A percentile compares a stretch with the other conserved stretches of the same genome.
These are phyloP conservation scores for Craspedostauros australis DNA, from an alignment of 108 stramenopile species.

Conservation along the genomic window DNA sequence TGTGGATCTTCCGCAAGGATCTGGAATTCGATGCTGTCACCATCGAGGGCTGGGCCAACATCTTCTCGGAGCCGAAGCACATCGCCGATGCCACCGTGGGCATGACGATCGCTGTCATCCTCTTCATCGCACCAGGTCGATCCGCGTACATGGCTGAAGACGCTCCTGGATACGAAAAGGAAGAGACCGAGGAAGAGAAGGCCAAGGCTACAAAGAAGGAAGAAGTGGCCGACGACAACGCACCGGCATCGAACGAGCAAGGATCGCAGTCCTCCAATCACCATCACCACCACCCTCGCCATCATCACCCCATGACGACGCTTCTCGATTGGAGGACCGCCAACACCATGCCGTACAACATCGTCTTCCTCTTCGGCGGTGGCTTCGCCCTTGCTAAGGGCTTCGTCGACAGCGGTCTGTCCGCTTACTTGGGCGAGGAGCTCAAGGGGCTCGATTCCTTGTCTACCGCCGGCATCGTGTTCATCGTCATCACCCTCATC, in stretches of 20 bases:
- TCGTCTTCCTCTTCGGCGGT: constrained; percentile 11
- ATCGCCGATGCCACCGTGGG: constrained; percentile 11
- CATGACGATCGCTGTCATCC: constrained; percentile 4
- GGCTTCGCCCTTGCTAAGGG: constrained; percentile 7
- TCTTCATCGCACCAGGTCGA: constrained; percentile 2
- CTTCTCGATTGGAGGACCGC: constrained; percentile 4
- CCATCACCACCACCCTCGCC: no score
- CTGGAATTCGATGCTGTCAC: constrained; percentile 1
- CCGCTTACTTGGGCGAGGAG: constrained; percentile 1
- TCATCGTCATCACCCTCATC: background rate
- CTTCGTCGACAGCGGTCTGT: background rate
- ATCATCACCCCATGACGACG: background rate
- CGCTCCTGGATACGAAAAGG: background rate
- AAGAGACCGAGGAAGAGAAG: background rate
- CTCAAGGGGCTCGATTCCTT: background rate
- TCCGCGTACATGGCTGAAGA: background rate
- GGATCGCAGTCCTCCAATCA: no score
- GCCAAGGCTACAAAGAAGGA: no score
- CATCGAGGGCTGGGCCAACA: constrained; percentile 5
- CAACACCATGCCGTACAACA: constrained; percentile 4
- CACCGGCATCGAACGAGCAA: no score
- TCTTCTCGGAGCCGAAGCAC: constrained; percentile 1
- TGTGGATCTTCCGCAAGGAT: constrained; percentile 12
- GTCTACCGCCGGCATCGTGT: background rate
- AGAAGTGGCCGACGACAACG: no score